Evolutionary conservation across 495 filamentous ascomycete species (phyloP), one percentile per base, ranked within the genome.

Genomic region (Podospora anserina): DNA sequence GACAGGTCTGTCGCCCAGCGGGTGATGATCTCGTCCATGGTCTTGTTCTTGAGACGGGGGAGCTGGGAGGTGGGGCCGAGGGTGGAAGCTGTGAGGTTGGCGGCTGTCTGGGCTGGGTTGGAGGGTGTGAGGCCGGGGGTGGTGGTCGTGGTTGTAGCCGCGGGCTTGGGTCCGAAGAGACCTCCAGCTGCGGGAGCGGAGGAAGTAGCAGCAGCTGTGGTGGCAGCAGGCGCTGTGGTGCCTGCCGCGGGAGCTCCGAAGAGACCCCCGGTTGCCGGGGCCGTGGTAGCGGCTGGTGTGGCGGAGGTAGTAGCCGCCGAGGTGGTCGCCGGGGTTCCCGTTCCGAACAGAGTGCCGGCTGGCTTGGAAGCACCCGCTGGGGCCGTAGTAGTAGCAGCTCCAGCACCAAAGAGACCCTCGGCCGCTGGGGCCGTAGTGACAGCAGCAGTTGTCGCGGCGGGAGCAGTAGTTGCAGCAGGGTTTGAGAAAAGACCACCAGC

Each of bases 1-100:
- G 92, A 89, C 30, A 98, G 86, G 75, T 98, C 95, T 0, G 92
- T 90, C 0, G 95, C 95, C 96, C 96, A 99, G 19, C 92, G 88
- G n/a, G 91, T 97, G 73, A 99, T 93, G 71, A 99, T 98, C 77
- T 99, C 96, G 74, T 98, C 95, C 94, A 99, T 98, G 1, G 94
- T 96, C 82, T 96, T 98, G 76, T 97, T 96, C 82, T 96, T 97
- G 23, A 99, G 82, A 15, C 95, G 92, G 2, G 94, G 94, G 72
- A 92, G 86, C 23, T 89, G 86, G n/a, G 93, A 92, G 2, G 87
- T 76, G 6, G 92, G 93, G 0, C 93, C 93, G 55, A 86, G 79
- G 23, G 91, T 94, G 0, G 92, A 94, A n/a, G 87, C 85, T 16
- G 85, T 83, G 66, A 92, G 80, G 18, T 74, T 80, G 23, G 82